phyloP scores from a whole-genome alignment of 495 filamentous ascomycete species.

The Xanthoparmelia taractica region DNA sequence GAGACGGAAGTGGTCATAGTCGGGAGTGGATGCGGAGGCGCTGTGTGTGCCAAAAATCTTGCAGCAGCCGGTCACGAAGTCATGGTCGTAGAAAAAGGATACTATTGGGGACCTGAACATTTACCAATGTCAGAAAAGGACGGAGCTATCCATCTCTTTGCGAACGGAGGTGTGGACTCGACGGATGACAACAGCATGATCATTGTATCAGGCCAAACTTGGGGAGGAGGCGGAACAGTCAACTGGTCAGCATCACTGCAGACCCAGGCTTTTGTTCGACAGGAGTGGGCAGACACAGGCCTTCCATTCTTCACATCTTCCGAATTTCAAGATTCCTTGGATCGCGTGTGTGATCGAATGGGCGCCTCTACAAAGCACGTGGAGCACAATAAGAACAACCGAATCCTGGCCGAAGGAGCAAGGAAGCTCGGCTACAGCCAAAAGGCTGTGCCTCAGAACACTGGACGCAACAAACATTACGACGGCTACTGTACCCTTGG shows the following conservation, averaged over 20 bases:
- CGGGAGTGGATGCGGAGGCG: constrained; percentile 84
- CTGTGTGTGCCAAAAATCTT: constrained; percentile 70
- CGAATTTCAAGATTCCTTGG: constrained; percentile 68
- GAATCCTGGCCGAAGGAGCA: constrained; percentile 63
- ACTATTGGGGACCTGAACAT: constrained; percentile 61
- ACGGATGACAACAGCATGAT: constrained; percentile 58
- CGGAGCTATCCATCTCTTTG: constrained; percentile 55
- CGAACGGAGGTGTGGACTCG: constrained; percentile 44
- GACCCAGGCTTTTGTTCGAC: constrained; percentile 68
- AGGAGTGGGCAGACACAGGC: constrained; percentile 69
- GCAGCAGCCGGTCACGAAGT: constrained; percentile 67
- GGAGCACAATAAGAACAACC: constrained; percentile 62
- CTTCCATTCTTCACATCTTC: constrained; percentile 70
- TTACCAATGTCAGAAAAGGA: constrained; percentile 63
- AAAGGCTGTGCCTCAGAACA: constrained; percentile 71
- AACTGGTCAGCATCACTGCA: constrained; percentile 86
- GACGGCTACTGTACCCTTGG: constrained; percentile 76
- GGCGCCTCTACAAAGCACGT: constrained; percentile 63
- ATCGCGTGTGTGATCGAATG: constrained; percentile 67
- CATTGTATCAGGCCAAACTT: constrained; percentile 62
- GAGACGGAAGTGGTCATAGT: constrained; percentile 79
- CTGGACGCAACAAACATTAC: constrained; percentile 58
- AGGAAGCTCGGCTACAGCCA: constrained; percentile 66
- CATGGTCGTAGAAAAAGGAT: constrained; percentile 74
- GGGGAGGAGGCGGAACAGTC: constrained; percentile 80